Evolutionary conservation across 208 protist genomes (phyloP), one percentile per base, ranked within the genome.

Genomic region (Trichomonas vaginalis): DNA sequence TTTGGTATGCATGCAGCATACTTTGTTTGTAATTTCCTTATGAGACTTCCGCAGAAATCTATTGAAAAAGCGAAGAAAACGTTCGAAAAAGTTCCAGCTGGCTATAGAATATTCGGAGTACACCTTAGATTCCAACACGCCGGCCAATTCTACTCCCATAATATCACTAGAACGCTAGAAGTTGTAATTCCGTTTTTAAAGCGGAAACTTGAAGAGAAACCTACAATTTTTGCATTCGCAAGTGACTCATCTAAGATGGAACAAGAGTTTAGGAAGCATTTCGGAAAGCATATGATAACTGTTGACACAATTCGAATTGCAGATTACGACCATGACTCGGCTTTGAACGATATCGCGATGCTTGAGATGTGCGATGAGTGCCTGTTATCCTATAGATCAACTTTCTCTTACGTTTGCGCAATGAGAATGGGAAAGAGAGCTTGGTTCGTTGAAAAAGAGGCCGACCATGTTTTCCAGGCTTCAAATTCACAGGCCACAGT

Each of bases 1-100:
- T 92, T 92, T 39, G 86, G 86, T n/a, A 92, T 92, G 23, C 86
- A 92, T 92, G 86, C 86, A 39, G 45, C 45, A 27, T 92, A 92
- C 37, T 92, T 92, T 21, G 27, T 47, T 39, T 51, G 86, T 39
- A 92, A 92, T 51, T 92, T 92, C 15, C 27, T 92, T 0, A 92
- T 92, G 45, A 42, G 45, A 42, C 42, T 92, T 39, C 86, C 86
- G 12, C 8, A 92, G 27, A 51, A 15, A 35, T 23, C 40, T 39
- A 48, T 92, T 0, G 45, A 92, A 12, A 17, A 56, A 1, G 86
- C 45, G 8, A 92, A 48, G n/a, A 45, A 51, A 56, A 17, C 56
- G 3, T 9, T 92, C 10, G 45, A 92, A 1, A n/a, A 0, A 40
- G 86, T 92, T 10, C 45, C 45, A 40, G 39, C 23, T 0, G 45